These are phyloP conservation scores for Microthlaspi erraticum DNA, from an alignment of 345 rosid genomes.

Conservation along the genomic window DNA sequence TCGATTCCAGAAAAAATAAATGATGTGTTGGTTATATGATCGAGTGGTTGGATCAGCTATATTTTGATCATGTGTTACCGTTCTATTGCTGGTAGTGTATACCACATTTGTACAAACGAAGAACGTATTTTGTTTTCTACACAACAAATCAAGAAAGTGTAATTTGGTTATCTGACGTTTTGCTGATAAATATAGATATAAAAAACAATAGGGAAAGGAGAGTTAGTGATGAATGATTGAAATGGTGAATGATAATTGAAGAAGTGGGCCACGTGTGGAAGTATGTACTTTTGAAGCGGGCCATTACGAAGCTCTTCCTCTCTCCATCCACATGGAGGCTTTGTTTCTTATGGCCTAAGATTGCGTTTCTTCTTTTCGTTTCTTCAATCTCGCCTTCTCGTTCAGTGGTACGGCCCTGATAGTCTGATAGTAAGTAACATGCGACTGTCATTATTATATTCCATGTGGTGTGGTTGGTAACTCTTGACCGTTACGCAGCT, in stretches of 20 bases:
- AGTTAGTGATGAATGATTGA: constrained; percentile 43
- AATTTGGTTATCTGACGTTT: constrained; percentile 28
- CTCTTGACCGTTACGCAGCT: not conserved
- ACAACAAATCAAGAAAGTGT: constrained; percentile 27
- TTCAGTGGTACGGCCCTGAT: constrained; percentile 1
- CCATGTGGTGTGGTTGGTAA: not conserved
- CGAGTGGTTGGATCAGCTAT: constrained; percentile 3
- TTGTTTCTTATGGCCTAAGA: constrained; percentile 28
- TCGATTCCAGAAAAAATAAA: too few species aligned
- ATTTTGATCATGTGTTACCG: not conserved
- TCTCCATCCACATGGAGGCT: constrained; percentile 34
- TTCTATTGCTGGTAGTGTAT: constrained; percentile 15
- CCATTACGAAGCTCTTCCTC: constrained; percentile 33
- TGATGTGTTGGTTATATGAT: not conserved
- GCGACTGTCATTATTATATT: not conserved
- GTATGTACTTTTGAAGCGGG: constrained; percentile 34
- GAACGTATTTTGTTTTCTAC: not conserved
- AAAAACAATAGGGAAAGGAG: not conserved
- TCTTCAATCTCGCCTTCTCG: constrained; percentile 9
- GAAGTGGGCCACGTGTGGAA: constrained; percentile 39
- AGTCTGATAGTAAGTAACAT: not conserved
- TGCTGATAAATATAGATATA: constrained; percentile 26
- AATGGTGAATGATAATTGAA: constrained; percentile 40
- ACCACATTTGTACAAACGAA: constrained; percentile 1
- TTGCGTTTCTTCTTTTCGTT: not conserved